Evolutionary conservation across 108 stramenopile species (phyloP).

Genomic region (Nannochloropsis oceanica): DNA sequence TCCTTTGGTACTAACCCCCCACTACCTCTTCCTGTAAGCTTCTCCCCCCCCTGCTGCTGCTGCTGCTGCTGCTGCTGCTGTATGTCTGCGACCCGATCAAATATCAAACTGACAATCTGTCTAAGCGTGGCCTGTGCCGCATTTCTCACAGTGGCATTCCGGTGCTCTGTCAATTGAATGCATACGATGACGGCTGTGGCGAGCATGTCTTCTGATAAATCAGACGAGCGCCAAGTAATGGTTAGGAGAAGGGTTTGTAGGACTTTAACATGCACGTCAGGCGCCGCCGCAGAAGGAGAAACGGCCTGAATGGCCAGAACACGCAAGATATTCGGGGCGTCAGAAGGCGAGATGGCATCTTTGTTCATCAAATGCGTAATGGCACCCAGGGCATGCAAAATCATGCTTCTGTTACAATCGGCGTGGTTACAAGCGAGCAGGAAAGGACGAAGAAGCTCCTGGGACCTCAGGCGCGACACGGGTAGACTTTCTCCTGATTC

Average conservation of each 20-base stretch:
- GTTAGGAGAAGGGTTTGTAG: constrained; percentile 24
- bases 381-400: constrained; percentile 32
- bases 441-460: constrained; percentile 36
- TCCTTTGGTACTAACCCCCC: background rate
- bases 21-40: too few relatives aligned
- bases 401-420: constrained; percentile 19
- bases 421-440: constrained; percentile 38
- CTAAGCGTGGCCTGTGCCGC: constrained; percentile 14
- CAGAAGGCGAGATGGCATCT: constrained; percentile 22
- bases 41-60: background rate
- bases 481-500: constrained; percentile 22
- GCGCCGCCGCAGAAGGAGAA: background rate
- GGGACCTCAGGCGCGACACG: constrained; percentile 21
- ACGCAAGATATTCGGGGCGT: constrained; percentile 22
- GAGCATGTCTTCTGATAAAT: constrained; percentile 26
- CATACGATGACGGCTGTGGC: constrained; percentile 12
- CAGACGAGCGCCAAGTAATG: constrained; percentile 22
- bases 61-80: background rate
- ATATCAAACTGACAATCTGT: constrained; percentile 17
- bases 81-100: constrained; percentile 3
- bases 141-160: constrained; percentile 13
- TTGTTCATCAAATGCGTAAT: constrained; percentile 36
- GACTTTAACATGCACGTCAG: background rate
- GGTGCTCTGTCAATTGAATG: constrained; percentile 7
- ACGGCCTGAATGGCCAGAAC: background rate